Evolutionary conservation across 257 asterid species (phyloP).

Genomic region (Capsicum chinense): DNA sequence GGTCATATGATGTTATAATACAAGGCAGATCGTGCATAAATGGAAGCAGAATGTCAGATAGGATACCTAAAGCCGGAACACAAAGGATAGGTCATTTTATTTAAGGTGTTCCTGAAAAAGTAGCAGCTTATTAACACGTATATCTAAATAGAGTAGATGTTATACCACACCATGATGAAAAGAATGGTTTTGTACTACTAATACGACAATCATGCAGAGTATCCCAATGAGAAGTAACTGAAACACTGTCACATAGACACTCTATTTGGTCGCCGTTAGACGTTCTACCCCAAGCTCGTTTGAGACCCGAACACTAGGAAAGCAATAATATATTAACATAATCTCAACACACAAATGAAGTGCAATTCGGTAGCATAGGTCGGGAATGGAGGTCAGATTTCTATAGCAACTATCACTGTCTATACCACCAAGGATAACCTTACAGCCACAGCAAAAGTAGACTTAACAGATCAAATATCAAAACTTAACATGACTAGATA

Average conservation of each 20-base stretch:
- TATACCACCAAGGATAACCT: neutral
- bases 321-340: neutral
- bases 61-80: slow-evolving; percentile 94
- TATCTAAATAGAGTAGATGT: neutral
- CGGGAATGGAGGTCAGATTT: too few species aligned
- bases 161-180: slow-evolving; percentile 38
- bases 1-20: neutral
- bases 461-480: neutral
- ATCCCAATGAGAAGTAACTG: slow-evolving; percentile 57
- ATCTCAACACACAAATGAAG: neutral
- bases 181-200: slow-evolving; percentile 54
- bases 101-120: slow-evolving; percentile 89
- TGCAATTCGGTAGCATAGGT: too few species aligned
- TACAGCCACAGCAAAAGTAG: neutral
- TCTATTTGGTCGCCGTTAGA: slow-evolving; percentile 55
- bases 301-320: slow-evolving; percentile 64
- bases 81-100: slow-evolving; percentile 94
- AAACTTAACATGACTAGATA: neutral
- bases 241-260: slow-evolving; percentile 50
- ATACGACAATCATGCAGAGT: slow-evolving; percentile 45
- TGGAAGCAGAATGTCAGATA: neutral
- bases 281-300: slow-evolving; percentile 78
- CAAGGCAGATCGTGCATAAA: neutral
- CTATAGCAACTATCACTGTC: neutral
- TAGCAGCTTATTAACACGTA: slow-evolving; percentile 37